Percentiles rank a stretch among this genome's conserved stretches.
Evolutionary conservation across 2,329 filamentous ascomycete genomes (phyloP).

Genomic region (Monosporascus sp.): DNA sequence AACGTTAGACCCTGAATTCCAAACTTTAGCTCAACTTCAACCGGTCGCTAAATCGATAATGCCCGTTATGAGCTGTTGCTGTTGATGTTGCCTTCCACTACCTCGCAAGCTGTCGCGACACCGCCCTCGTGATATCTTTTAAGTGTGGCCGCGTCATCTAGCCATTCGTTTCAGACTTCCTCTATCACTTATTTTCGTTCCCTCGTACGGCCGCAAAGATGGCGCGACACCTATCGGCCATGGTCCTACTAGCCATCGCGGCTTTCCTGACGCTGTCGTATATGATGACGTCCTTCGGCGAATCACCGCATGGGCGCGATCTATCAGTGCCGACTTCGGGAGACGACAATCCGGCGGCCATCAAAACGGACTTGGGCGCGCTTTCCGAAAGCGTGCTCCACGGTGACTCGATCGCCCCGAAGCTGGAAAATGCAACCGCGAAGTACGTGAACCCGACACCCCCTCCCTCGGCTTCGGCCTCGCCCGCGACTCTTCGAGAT

Average conservation of each 20-base stretch:
- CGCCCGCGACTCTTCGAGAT: not conserved
- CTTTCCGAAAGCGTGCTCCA: conserved; percentile 49
- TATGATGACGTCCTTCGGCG: conserved; percentile 50
- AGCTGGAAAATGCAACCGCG: conserved; percentile 74
- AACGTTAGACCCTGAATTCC: not conserved
- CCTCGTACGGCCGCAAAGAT: conserved; percentile 26
- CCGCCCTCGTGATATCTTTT: not conserved
- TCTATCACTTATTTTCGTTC: not conserved
- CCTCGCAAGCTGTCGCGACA: not conserved
- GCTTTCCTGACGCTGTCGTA: conserved; percentile 50
- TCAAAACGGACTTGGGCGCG: conserved; percentile 34
- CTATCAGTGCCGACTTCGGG: conserved; percentile 21
- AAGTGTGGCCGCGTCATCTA: not conserved
- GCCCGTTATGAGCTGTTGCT: not conserved
- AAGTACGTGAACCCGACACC: conserved; percentile 48
- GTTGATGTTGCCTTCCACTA: not conserved
- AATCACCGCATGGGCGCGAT: conserved; percentile 15
- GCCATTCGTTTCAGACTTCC: not conserved
- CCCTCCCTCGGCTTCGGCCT: conserved; percentile 4
- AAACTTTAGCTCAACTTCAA: too few relatives aligned
- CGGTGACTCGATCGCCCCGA: conserved; percentile 71
- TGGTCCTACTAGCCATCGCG: conserved; percentile 49
- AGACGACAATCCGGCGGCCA: conserved; percentile 9
- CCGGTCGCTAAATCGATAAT: too few relatives aligned
- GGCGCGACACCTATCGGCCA: conserved; percentile 50